A percentile compares a stretch with the other conserved stretches of the same genome.
Conservation (phyloP, 1,284 basidiomycete genomes). For the Puccinia polysora region DNA sequence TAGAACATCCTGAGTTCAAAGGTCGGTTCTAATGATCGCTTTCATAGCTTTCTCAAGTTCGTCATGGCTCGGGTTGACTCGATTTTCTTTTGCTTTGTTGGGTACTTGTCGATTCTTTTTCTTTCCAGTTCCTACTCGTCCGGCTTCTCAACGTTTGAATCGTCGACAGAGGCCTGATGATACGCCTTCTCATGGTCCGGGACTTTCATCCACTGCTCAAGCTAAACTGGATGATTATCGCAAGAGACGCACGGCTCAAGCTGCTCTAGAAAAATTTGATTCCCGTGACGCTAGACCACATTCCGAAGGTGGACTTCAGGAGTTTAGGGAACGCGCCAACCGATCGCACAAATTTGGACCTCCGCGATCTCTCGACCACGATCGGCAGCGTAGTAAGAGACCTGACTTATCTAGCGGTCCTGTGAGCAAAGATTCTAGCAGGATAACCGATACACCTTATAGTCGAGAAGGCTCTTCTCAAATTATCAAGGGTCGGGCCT, state of each 20-base stretch:
- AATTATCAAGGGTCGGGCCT: constrained; percentile 44
- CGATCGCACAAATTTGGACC: constrained; percentile 44
- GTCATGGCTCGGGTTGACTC: not conserved
- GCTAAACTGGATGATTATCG: constrained; percentile 71
- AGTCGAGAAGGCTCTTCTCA: constrained; percentile 31
- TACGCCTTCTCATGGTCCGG: constrained; percentile 87
- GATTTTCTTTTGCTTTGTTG: not conserved
- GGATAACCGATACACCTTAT: constrained; percentile 27
- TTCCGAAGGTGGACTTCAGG: constrained; percentile 45
- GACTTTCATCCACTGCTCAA: constrained; percentile 70
- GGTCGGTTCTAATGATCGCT: constrained; percentile 67
- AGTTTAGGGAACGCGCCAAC: constrained; percentile 50
- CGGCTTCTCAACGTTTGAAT: constrained; percentile 52
- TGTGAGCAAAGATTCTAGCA: constrained; percentile 1
- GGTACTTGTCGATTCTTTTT: not conserved
- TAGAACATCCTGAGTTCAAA: constrained; percentile 59
- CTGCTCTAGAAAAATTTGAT: constrained; percentile 42
- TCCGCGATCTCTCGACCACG: constrained; percentile 34
- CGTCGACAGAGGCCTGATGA: constrained; percentile 73
- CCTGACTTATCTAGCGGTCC: constrained; percentile 3
- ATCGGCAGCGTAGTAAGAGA: constrained; percentile 31
- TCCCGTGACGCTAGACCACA: constrained; percentile 28
- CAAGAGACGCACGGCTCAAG: constrained; percentile 48
- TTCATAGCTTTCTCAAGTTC: constrained; percentile 44
- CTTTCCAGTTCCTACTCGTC: constrained; percentile 45